phyloP scores from a whole-genome alignment of 495 filamentous ascomycete species.

The Schizothecium vesticola region DNA sequence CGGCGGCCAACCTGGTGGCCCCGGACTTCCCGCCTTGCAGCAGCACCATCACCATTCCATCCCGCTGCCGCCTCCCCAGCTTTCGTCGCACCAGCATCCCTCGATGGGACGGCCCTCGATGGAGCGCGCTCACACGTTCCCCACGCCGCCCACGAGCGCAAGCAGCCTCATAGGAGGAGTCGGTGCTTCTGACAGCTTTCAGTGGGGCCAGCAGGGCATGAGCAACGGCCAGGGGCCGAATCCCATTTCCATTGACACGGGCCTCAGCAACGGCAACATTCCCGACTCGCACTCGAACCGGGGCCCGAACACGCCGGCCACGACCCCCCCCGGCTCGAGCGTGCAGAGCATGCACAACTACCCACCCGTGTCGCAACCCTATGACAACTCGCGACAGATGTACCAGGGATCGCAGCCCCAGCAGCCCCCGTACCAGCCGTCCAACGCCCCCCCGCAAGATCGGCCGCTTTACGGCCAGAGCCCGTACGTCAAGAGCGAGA shows the following conservation, averaged over 20 bases:
- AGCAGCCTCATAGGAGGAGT: slow-evolving; percentile 79
- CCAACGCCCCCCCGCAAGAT: slow-evolving; percentile 57
- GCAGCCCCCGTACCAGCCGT: slow-evolving; percentile 64
- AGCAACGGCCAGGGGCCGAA: slow-evolving; percentile 59
- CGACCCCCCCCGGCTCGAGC: slow-evolving; percentile 77
- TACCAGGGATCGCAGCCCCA: slow-evolving; percentile 70
- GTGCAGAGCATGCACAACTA: slow-evolving; percentile 71
- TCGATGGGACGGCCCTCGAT: slow-evolving; percentile 59
- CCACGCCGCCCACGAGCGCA: slow-evolving; percentile 88
- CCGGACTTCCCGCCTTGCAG: slow-evolving; percentile 62
- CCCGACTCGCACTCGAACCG: slow-evolving; percentile 51
- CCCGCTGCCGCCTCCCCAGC: slow-evolving; percentile 58
- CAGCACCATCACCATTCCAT: slow-evolving; percentile 74
- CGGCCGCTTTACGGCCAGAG: slow-evolving; percentile 63
- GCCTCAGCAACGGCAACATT: slow-evolving; percentile 53
- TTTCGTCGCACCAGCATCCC: slow-evolving; percentile 58
- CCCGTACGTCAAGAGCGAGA: slow-evolving; percentile 82
- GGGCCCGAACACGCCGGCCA: slow-evolving; percentile 86
- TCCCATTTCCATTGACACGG: slow-evolving; percentile 80
- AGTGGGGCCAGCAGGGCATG: slow-evolving; percentile 68
- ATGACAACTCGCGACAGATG: slow-evolving; percentile 72
- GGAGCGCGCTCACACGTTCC: slow-evolving; percentile 83
- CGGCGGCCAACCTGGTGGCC: slow-evolving; percentile 24
- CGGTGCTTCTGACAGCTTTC: slow-evolving; percentile 65
- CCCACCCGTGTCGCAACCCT: slow-evolving; percentile 65